These are phyloP conservation scores for Aspergillus taichungensis DNA, from an alignment of 495 filamentous ascomycete species.

Conservation along the genomic window DNA sequence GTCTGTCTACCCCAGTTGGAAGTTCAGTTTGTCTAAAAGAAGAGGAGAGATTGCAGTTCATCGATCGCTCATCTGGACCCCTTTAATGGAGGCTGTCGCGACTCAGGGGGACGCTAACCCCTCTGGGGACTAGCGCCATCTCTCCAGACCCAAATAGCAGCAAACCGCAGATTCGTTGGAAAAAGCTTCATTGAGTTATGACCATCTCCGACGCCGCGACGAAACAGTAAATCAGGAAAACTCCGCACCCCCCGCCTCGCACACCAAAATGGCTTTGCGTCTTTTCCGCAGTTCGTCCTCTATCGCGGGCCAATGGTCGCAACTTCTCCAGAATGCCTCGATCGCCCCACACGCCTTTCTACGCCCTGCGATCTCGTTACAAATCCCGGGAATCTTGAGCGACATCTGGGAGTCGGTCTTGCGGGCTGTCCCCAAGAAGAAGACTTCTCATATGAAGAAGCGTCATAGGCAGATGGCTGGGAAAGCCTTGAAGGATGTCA, in stretches of 20 bases:
- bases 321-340: conserved; percentile 8
- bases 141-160: conserved; percentile 16
- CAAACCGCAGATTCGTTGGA: conserved; percentile 5
- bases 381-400: conserved; percentile 50
- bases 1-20: not conserved
- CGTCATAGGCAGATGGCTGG: conserved; percentile 87
- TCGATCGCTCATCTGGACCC: conserved; percentile 20
- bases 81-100: conserved; percentile 33
- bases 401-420: conserved; percentile 90
- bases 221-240: too few species aligned
- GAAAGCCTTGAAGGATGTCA: conserved; percentile 87
- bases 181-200: conserved; percentile 11
- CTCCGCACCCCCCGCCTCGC: too few species aligned
- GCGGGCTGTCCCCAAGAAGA: conserved; percentile 94
- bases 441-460: conserved; percentile 95
- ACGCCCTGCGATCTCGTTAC: conserved; percentile 25
- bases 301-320: conserved; percentile 8
- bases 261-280: conserved; percentile 3
- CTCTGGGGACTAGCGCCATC: conserved; percentile 21
- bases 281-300: conserved; percentile 8
- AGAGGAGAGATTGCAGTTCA: conserved; percentile 10
- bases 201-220: too few species aligned
- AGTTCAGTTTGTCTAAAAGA: not conserved
- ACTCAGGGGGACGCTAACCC: conserved; percentile 34
- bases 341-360: conserved; percentile 13